Base-by-base conservation (phyloP, 2,329 filamentous ascomycete species). In the Aureobasidium lini region DNA sequence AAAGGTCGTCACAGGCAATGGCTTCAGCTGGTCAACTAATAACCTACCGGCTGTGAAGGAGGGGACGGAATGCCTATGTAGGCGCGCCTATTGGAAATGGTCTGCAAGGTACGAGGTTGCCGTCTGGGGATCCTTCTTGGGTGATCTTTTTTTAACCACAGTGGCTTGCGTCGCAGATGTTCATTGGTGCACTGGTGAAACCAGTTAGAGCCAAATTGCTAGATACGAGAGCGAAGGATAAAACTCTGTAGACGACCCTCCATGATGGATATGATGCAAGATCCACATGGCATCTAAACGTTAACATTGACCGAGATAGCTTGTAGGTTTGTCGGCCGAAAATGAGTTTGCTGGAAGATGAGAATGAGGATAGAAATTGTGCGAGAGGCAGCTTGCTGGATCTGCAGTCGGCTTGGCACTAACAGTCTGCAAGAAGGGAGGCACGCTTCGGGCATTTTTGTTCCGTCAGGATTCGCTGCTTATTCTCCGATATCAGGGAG, bases 81-180 rank as follows among this genome's bases (percentile, higher is more conserved):
- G 34, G 37, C 44, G 42, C 53, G 32, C 42, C 31, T 37, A 47
- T 56, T 37, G 43, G 42, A 15, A 47, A 28, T 37, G 54, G 43
- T 32, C 54, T 58, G 54, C 54, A 49, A 58, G 54, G 54, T 58
- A 58, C 54, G 54, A 58, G 43, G 54, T 57, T 23, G 44, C 44
- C 43, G 54, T 47, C 54, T 37, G 53, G 53, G 40, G 53, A 39
- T 46, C 42, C 32, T 47, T 57, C 53, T 32, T 46, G 42, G 34
- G 16, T 47, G 53, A 31, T 57, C 53, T 58, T 58, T 58, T 57
- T 58, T 40, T 58, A 49, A 40, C 44, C 18, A 58, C 36, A 8
- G 43, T 57, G 53, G 53, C 53, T 37, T 57, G 13, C 8, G 53
- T 47, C 42, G 31, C 31, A 47, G 23, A 18, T 16, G 7, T 29